Evolutionary conservation across 345 rosid species (phyloP).

Genomic region (Hibiscus tridactylites): DNA sequence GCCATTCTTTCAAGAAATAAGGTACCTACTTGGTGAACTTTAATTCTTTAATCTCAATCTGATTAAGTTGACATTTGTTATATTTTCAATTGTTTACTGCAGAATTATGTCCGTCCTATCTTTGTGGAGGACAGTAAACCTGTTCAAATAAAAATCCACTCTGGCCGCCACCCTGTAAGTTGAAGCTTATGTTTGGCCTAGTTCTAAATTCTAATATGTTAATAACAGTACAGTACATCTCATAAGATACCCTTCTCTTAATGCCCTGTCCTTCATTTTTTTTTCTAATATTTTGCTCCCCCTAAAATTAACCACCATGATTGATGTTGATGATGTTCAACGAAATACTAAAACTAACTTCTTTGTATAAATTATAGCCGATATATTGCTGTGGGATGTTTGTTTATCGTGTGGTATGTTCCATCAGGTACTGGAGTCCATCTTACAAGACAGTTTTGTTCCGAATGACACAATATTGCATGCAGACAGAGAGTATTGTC

Average conservation of each 20-base stretch:
- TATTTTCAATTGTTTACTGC: conserved; percentile 20
- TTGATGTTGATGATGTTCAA: not conserved
- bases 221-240: not conserved
- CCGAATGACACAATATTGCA: conserved; percentile 82
- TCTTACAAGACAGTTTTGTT: conserved; percentile 69
- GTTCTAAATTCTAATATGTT: not conserved
- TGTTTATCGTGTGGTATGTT: conserved; percentile 2
- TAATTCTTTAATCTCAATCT: conserved; percentile 3
- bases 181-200: not conserved
- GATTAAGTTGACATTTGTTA: conserved; percentile 9
- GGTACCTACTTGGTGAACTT: conserved; percentile 27
- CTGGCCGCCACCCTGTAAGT: conserved; percentile 92
- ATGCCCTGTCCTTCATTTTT: not conserved
- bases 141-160: conserved; percentile 56
- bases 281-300: not conserved
- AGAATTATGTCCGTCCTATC: conserved; percentile 68
- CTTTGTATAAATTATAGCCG: not conserved
- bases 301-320: not conserved
- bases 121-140: conserved; percentile 62
- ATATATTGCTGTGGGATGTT: not conserved
- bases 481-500: conserved; percentile 59
- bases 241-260: not conserved
- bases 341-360: not conserved
- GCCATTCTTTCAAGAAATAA: conserved; percentile 76
- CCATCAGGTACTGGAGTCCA: conserved; percentile 68